Percentiles rank a stretch among this genome's conserved stretches.
phyloP scores from a whole-genome alignment of 768 basidiomycete species.

The Sistotremastrum suecicum region DNA sequence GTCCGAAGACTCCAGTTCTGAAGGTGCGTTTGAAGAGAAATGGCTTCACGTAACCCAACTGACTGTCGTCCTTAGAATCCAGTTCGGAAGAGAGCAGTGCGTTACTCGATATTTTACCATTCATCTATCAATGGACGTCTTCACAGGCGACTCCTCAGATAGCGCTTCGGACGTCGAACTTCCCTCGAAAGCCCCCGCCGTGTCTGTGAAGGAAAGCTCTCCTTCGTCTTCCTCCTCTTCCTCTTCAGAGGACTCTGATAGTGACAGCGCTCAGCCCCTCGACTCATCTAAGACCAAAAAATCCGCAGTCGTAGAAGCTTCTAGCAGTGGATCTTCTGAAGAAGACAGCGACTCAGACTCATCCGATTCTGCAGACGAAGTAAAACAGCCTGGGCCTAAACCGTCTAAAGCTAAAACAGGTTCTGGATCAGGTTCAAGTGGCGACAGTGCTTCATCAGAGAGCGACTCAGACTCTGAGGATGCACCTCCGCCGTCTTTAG shows the following conservation, averaged over 20 bases:
- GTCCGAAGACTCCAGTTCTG: constrained; percentile 14
- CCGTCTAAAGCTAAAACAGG: constrained; percentile 1
- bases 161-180: too few relatives aligned
- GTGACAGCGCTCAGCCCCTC: not conserved
- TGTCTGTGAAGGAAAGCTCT: constrained; percentile 10
- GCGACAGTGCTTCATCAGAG: constrained; percentile 6
- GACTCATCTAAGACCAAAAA: not conserved
- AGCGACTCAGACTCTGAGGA: constrained; percentile 9
- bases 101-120: not conserved
- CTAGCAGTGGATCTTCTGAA: constrained; percentile 8
- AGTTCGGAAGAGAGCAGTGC: constrained; percentile 11
- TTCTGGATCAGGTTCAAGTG: constrained; percentile 1
- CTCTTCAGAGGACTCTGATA: not conserved
- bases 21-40: constrained; percentile 8
- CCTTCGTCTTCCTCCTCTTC: constrained; percentile 14
- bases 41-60: too few relatives aligned
- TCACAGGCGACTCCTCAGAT: not conserved
- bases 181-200: too few relatives aligned
- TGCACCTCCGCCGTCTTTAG: not conserved
- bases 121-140: constrained; percentile 1
- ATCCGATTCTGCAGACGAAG: constrained; percentile 8
- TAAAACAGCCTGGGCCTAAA: not conserved
- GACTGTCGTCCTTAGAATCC: constrained; percentile 7
- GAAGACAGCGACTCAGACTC: constrained; percentile 11
- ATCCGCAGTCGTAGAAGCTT: not conserved